Percentiles rank a stretch among this genome's conserved stretches.
phyloP scores from a whole-genome alignment of 305 asterid genomes.

The Withania somnifera region DNA sequence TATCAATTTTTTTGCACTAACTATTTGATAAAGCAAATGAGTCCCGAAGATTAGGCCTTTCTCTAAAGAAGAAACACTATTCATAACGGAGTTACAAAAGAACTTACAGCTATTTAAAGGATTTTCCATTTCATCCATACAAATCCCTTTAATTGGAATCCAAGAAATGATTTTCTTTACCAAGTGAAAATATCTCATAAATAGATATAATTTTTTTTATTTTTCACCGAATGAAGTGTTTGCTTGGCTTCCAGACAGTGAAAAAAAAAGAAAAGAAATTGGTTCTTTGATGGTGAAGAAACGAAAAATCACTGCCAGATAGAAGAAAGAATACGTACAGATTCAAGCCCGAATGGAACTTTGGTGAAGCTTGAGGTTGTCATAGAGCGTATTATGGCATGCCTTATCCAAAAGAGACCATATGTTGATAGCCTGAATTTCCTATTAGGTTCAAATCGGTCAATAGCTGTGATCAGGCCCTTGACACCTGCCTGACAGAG shows the following conservation, averaged over 20 bases:
- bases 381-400: constrained; percentile 71
- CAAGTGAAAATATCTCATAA: background rate
- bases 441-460: constrained; percentile 75
- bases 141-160: background rate
- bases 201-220: background rate
- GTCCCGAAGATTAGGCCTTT: background rate
- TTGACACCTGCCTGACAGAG: constrained; percentile 89
- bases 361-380: constrained; percentile 80
- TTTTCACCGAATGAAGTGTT: background rate
- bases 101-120: background rate
- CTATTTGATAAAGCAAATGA: background rate
- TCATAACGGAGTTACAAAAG: background rate
- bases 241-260: background rate
- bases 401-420: constrained; percentile 89
- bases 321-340: constrained; percentile 36
- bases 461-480: constrained; percentile 81
- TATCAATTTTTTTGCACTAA: background rate
- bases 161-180: background rate
- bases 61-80: background rate
- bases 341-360: constrained; percentile 82
- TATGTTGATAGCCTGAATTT: constrained; percentile 69
- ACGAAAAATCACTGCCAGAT: background rate
- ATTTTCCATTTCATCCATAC: background rate
- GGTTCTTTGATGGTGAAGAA: background rate
- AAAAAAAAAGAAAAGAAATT: background rate